phyloP scores from a whole-genome alignment of 139 green algal genomes.

The Chlamydomonas eustigma region DNA sequence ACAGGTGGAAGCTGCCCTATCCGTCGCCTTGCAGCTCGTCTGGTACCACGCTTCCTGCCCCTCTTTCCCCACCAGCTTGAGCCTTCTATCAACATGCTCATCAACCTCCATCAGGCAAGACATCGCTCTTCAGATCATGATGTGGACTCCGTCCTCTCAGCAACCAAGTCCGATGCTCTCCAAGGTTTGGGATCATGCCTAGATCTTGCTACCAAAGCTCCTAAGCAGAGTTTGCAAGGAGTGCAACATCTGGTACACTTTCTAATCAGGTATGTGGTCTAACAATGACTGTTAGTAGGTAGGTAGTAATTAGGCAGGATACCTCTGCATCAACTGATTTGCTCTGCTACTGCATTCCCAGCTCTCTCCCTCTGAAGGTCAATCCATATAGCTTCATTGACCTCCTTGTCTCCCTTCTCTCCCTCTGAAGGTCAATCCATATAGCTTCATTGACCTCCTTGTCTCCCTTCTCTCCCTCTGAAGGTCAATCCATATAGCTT shows the following conservation, averaged over 20 bases:
- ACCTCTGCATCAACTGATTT: too few relatives aligned
- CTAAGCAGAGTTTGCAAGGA: too few relatives aligned
- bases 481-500: too few relatives aligned
- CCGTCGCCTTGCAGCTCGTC: conserved; percentile 38
- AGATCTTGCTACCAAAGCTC: conserved; percentile 30
- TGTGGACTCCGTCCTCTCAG: conserved; percentile 1
- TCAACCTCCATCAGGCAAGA: conserved; percentile 8
- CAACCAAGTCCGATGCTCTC: conserved; percentile 35
- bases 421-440: too few relatives aligned
- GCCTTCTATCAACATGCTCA: conserved; percentile 21
- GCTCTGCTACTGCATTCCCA: too few relatives aligned
- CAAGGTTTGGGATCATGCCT: conserved; percentile 32
- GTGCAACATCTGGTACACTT: conserved; percentile 20
- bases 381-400: too few relatives aligned
- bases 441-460: too few relatives aligned
- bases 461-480: too few relatives aligned
- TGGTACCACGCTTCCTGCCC: conserved; percentile 43
- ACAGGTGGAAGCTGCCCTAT: conserved; percentile 18
- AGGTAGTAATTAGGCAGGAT: too few relatives aligned
- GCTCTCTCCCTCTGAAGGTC: too few relatives aligned
- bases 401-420: too few relatives aligned
- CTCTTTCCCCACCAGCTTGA: conserved; percentile 40
- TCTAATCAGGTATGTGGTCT: conserved; percentile 23
- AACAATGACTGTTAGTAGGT: background rate
- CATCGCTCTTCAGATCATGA: background rate